Conservation (phyloP, 306 rosid genomes). For the Chamaecrista fasciculata region DNA sequence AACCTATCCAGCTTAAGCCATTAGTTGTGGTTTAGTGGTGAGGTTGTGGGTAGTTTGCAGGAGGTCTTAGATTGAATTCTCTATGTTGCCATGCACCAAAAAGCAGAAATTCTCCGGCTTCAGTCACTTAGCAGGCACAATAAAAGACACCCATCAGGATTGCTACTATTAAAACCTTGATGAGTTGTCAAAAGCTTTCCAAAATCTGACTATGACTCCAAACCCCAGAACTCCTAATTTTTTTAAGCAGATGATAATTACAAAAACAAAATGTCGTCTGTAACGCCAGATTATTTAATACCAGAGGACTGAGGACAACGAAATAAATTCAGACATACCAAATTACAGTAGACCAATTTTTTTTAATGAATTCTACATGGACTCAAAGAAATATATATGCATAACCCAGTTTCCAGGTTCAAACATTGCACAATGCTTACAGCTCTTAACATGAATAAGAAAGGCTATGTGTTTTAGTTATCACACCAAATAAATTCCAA, state of each 20-base stretch:
- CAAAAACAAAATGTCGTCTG: background rate
- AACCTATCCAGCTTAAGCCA: conserved; percentile 1
- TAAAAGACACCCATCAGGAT: background rate
- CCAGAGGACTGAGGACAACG: background rate
- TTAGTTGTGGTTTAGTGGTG: background rate
- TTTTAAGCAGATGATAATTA: conserved; percentile 24
- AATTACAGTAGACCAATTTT: background rate
- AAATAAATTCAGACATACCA: conserved; percentile 4
- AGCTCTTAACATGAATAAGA: background rate
- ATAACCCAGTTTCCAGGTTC: background rate
- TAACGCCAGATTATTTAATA: background rate
- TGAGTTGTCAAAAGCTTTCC: background rate
- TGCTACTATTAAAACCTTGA: background rate
- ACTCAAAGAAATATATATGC: conserved; percentile 6
- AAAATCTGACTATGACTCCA: background rate
- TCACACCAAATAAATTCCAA: conserved; percentile 22
- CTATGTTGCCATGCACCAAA: background rate
- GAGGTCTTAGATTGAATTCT: background rate
- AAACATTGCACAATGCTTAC: background rate
- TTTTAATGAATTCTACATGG: conserved; percentile 4
- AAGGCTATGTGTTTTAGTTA: background rate
- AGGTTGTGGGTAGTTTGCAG: background rate
- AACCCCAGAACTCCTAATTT: background rate
- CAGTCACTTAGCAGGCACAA: background rate
- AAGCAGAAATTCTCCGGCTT: background rate